Conservation (phyloP, 2,329 filamentous ascomycete species). For the Sclerotinia subarctica region DNA sequence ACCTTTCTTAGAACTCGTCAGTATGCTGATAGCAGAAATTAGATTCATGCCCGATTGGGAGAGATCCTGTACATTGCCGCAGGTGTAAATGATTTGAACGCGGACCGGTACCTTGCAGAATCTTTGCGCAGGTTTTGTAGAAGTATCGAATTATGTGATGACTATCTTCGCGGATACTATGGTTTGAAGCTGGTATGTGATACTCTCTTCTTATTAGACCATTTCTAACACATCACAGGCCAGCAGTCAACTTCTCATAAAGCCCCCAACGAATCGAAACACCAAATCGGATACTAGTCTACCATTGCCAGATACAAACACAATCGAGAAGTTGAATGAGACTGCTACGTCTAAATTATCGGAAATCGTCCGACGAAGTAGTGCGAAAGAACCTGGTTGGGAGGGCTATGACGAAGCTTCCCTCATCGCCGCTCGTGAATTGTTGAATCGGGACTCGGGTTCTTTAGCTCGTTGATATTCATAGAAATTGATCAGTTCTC, state of each 20-base stretch:
- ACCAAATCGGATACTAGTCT: constrained; percentile 46
- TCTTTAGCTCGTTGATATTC: constrained; percentile 35
- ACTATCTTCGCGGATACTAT: constrained; percentile 89
- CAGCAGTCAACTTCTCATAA: constrained; percentile 44
- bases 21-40: constrained; percentile 32
- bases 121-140: constrained; percentile 82
- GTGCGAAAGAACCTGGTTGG: constrained; percentile 62
- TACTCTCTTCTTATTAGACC: neutral
- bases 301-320: constrained; percentile 53
- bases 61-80: constrained; percentile 76
- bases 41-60: constrained; percentile 84
- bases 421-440: constrained; percentile 65
- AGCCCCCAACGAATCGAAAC: constrained; percentile 46
- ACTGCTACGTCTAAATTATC: constrained; percentile 70
- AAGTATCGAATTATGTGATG: constrained; percentile 89
- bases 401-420: constrained; percentile 70
- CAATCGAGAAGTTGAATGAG: constrained; percentile 66
- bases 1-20: neutral
- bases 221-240: constrained; percentile 34
- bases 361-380: constrained; percentile 68
- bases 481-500: constrained; percentile 18
- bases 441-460: constrained; percentile 33
- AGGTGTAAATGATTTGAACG: constrained; percentile 42
- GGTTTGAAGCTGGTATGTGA: constrained; percentile 72
- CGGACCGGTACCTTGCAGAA: constrained; percentile 59